Base-by-base conservation (phyloP, 2,329 filamentous ascomycete species). In the Xylaria multiplex region DNA sequence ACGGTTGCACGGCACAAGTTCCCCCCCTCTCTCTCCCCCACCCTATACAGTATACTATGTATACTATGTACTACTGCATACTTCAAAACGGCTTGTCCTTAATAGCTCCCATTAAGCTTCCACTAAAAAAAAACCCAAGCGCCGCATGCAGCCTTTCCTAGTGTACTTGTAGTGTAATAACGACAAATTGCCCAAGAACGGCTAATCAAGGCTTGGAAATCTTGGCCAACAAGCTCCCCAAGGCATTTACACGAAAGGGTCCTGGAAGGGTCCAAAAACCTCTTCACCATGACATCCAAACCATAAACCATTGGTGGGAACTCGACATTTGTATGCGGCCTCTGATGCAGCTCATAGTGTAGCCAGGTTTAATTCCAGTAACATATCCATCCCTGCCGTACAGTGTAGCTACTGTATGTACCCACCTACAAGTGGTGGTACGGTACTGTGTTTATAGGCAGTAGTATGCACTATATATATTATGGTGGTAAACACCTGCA, bases 151-250 rank as follows among this genome's bases (percentile, higher is more conserved):
- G 59, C 62, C 57, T 67, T 67, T 59, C 52, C 57, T 61, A 19
- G 19, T 19, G 19, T 19, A 19, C 19, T 19, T 19, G 19, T 19
- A 19, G 19, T 19, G 19, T 19, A 62, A 65, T 62, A 52, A 59
- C 58, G 24, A 58, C 57, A 67, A 58, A 67, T 65, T 67, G 65
- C 48, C 65, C 62, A 65, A 57, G 65, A 64, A 46, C 62, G 65
- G 65, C 49, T 68, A 68, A 65, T 68, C 53, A 62, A 48, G 62
- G 57, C 65, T 68, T 65, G 65, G 61, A 54, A 57, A 32, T 53
- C 60, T 64, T 64, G 55, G 55, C 64, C 37, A 27, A 40, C 22
- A 13, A 62, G 46, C 45, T 54, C 59, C 37, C 37, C 9, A 37
- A 37, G 53, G 53, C 45, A 52, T 52, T 27, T 52, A 40, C 11